A percentile compares a stretch with the other conserved stretches of the same genome.
These are phyloP conservation scores for Halocafeteria seosinensis DNA, from an alignment of 108 stramenopile species.

Conservation along the genomic window DNA sequence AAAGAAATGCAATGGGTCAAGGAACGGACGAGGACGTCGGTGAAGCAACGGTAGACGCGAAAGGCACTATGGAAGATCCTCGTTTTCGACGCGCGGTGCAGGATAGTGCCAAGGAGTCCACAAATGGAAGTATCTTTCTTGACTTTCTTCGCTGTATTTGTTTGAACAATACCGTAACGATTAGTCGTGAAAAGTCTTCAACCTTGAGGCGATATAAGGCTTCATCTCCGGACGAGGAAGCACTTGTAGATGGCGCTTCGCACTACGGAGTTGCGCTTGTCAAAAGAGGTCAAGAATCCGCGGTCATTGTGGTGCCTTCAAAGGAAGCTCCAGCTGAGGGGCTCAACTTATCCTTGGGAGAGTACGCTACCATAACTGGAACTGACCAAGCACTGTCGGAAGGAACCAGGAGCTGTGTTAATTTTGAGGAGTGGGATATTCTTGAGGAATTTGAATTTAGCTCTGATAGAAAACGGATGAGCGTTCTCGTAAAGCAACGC, in stretches of 20 bases:
- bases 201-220: background rate
- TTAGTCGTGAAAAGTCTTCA: background rate
- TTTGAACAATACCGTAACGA: background rate
- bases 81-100: background rate
- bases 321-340: background rate
- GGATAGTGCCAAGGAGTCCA: background rate
- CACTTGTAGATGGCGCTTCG: conserved; percentile 6
- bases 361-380: background rate
- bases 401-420: too few relatives aligned
- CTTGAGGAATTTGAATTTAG: conserved; percentile 35
- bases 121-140: background rate
- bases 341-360: background rate
- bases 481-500: conserved; percentile 21
- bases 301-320: background rate
- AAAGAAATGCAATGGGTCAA: too few relatives aligned
- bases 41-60: background rate
- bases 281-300: background rate
- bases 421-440: conserved; percentile 17
- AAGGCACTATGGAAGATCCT: background rate
- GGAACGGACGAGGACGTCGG: background rate
- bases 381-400: background rate
- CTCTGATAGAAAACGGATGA: conserved; percentile 40
- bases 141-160: background rate
- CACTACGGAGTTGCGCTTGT: conserved; percentile 1
- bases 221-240: conserved; percentile 10